phyloP scores from a whole-genome alignment of 768 basidiomycete species.

The Pulveroboletus ravenelii region DNA sequence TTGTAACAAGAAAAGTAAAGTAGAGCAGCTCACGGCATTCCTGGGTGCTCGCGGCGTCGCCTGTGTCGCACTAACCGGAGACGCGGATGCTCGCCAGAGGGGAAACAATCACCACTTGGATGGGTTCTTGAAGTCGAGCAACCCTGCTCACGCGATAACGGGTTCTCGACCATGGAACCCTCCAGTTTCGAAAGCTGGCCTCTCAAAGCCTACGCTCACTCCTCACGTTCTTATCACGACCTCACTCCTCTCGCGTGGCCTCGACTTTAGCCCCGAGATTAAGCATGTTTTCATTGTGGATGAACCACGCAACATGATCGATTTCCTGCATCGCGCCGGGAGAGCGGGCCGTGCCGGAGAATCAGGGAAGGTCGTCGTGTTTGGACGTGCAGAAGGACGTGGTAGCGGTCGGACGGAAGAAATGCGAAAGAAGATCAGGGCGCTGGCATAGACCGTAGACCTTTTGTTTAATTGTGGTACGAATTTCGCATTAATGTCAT shows the following conservation, averaged over 20 bases:
- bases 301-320: slow-evolving; percentile 83
- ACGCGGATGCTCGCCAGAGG: slow-evolving; percentile 49
- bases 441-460: slow-evolving; percentile 19
- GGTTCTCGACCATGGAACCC: background rate
- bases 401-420: slow-evolving; percentile 52
- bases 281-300: slow-evolving; percentile 85
- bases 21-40: slow-evolving; percentile 54
- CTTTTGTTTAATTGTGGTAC: background rate
- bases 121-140: slow-evolving; percentile 53
- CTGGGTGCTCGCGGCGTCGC: slow-evolving; percentile 58
- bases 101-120: slow-evolving; percentile 76
- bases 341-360: slow-evolving; percentile 72
- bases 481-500: background rate
- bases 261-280: slow-evolving; percentile 79
- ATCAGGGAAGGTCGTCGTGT: slow-evolving; percentile 68
- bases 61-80: slow-evolving; percentile 62
- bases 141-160: background rate
- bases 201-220: slow-evolving; percentile 27
- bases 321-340: slow-evolving; percentile 90
- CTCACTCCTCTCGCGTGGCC: slow-evolving; percentile 82
- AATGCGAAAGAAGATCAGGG: slow-evolving; percentile 47
- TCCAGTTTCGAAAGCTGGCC: slow-evolving; percentile 8
- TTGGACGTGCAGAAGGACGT: slow-evolving; percentile 65
- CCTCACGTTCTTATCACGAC: slow-evolving; percentile 83
- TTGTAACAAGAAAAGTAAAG: slow-evolving; percentile 72